Evolutionary conservation across 352 stramenopile genomes (phyloP).

Genomic region (Phytophthora meadii): DNA sequence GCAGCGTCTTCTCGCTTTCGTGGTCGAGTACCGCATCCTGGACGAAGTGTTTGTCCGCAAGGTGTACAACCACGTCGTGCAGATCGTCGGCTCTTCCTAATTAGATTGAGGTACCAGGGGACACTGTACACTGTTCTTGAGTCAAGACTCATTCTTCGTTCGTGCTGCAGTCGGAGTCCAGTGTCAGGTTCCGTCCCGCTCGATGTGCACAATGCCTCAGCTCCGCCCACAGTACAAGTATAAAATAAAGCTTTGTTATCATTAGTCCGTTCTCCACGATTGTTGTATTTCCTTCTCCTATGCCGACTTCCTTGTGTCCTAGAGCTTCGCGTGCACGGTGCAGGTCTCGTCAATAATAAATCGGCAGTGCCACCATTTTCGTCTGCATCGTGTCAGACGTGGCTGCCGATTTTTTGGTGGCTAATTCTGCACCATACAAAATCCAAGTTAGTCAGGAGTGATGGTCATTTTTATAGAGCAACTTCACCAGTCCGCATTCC

Average conservation of each 20-base stretch:
- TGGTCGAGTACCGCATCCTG: constrained; percentile 67
- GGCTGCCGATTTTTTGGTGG: constrained; percentile 7
- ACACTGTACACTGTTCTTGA: not conserved
- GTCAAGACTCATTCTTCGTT: not conserved
- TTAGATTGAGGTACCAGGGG: constrained; percentile 2
- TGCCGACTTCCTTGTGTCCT: not conserved
- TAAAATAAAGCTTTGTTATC: constrained; percentile 37
- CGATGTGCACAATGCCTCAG: constrained; percentile 10
- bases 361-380: not conserved
- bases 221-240: constrained; percentile 13
- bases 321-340: not conserved
- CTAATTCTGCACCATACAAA: constrained; percentile 19
- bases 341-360: constrained; percentile 19
- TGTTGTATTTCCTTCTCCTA: not conserved
- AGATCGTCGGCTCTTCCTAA: constrained; percentile 45
- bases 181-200: not conserved
- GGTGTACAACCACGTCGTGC: constrained; percentile 58
- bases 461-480: constrained; percentile 30
- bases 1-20: constrained; percentile 69
- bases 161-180: constrained; percentile 1
- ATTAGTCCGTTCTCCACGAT: constrained; percentile 9
- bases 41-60: constrained; percentile 64
- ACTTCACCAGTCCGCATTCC: constrained; percentile 32
- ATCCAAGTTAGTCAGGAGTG: constrained; percentile 18
- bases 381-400: not conserved